Evolutionary conservation across 495 filamentous ascomycete genomes (phyloP).

Genomic region (Xylaria curta): DNA sequence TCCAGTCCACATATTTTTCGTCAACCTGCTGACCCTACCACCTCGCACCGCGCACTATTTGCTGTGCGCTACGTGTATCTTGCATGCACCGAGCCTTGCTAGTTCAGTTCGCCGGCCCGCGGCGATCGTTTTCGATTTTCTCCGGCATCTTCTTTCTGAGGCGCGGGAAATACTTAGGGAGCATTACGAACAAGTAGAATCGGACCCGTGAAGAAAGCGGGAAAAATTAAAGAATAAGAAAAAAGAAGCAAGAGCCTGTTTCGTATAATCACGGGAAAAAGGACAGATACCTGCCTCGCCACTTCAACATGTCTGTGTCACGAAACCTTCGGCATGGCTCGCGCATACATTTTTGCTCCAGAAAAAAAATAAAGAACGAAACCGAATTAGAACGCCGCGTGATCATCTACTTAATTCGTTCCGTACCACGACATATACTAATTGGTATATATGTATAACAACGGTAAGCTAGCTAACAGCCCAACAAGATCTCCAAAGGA

Average conservation of each 20-base stretch:
- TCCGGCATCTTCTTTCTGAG: background rate
- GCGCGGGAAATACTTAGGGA: background rate
- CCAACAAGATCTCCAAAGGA: background rate
- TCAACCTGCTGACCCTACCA: conserved; percentile 15
- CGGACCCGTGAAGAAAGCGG: background rate
- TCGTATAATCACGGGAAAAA: background rate
- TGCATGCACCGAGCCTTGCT: conserved; percentile 13
- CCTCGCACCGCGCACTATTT: background rate
- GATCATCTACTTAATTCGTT: conserved; percentile 10
- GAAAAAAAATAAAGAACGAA: background rate
- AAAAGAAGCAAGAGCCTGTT: background rate
- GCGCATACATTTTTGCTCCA: background rate
- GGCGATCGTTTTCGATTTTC: background rate
- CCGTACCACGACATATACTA: background rate
- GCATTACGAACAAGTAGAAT: background rate
- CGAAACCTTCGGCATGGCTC: background rate
- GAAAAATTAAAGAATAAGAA: background rate
- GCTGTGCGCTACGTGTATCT: conserved; percentile 9
- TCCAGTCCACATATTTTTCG: conserved; percentile 16
- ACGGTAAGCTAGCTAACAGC: background rate
- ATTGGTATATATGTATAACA: background rate
- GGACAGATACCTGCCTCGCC: background rate
- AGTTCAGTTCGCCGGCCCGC: background rate
- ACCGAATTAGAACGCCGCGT: background rate
- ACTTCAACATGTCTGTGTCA: background rate